These are phyloP conservation scores for Entrophospora sp. DNA, from an alignment of 192 early-diverging fungal genomes.

Conservation along the genomic window DNA sequence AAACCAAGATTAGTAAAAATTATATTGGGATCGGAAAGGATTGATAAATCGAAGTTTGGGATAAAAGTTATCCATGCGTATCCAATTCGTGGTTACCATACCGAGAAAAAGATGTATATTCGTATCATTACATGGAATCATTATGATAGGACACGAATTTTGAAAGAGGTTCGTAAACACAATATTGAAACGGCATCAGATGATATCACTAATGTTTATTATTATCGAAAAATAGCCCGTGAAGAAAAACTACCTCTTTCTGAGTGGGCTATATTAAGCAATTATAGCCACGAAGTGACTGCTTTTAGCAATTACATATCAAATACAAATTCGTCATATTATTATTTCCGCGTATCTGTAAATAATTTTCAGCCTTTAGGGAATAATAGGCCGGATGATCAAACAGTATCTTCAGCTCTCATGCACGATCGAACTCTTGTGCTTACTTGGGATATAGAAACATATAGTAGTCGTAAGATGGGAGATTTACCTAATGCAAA, in stretches of 20 bases:
- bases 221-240: neutral
- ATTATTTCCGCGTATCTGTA: neutral
- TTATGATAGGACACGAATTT: neutral
- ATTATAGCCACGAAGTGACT: too few species aligned
- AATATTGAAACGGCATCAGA: too few species aligned
- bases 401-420: neutral
- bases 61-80: neutral
- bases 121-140: too few species aligned
- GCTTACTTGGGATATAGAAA: too few species aligned
- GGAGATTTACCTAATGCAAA: neutral
- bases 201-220: neutral
- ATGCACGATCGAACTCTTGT: too few species aligned
- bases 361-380: too few species aligned
- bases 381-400: neutral
- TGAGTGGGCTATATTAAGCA: too few species aligned
- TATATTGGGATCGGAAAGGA: neutral
- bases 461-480: neutral
- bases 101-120: conserved; percentile 1
- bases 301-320: neutral
- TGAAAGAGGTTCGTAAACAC: neutral
- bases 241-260: neutral
- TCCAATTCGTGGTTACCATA: too few species aligned
- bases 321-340: neutral
- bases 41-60: neutral
- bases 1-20: neutral